These are phyloP conservation scores for Neonectria faginata DNA, from an alignment of 2,329 filamentous ascomycete genomes.

Conservation along the genomic window DNA sequence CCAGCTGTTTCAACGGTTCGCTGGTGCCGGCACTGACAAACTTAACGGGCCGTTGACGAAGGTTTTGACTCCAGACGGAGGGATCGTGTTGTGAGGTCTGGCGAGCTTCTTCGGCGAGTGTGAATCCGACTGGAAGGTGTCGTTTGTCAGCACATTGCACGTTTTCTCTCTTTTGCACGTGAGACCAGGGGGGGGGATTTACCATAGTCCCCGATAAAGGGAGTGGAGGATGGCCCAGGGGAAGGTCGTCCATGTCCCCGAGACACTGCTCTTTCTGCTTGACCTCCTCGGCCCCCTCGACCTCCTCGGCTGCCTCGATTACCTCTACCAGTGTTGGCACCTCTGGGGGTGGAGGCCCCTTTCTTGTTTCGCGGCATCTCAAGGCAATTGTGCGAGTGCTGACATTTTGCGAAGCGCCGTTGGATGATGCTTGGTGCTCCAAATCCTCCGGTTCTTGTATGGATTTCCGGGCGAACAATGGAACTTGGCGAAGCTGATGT, in stretches of 20 bases:
- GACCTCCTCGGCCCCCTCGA: conserved; percentile 34
- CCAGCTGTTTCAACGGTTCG: conserved; percentile 60
- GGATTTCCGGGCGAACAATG: not conserved
- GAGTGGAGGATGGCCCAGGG: conserved; percentile 16
- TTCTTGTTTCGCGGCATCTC: conserved; percentile 45
- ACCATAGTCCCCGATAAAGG: conserved; percentile 31
- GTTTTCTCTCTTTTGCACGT: not conserved
- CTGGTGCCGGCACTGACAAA: conserved; percentile 67
- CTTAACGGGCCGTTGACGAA: conserved; percentile 61
- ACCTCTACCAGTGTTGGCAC: conserved; percentile 36
- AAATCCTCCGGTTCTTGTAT: not conserved
- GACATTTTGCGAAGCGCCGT: conserved; percentile 28
- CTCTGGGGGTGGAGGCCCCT: conserved; percentile 35
- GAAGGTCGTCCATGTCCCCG: conserved; percentile 30
- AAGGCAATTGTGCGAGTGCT: conserved; percentile 1
- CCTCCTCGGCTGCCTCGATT: conserved; percentile 36
- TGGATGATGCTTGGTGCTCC: not conserved
- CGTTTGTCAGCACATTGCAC: conserved; percentile 22
- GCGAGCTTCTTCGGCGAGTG: conserved; percentile 60
- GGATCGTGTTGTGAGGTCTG: conserved; percentile 61
- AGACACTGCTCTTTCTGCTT: conserved; percentile 28
- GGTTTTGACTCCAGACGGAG: conserved; percentile 53
- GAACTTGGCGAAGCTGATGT: not conserved
- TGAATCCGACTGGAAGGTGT: conserved; percentile 41
- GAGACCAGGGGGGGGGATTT: conserved; percentile 2